These are phyloP conservation scores for Cornus florida DNA, from an alignment of 148 eudicot genomes.

Conservation along the genomic window DNA sequence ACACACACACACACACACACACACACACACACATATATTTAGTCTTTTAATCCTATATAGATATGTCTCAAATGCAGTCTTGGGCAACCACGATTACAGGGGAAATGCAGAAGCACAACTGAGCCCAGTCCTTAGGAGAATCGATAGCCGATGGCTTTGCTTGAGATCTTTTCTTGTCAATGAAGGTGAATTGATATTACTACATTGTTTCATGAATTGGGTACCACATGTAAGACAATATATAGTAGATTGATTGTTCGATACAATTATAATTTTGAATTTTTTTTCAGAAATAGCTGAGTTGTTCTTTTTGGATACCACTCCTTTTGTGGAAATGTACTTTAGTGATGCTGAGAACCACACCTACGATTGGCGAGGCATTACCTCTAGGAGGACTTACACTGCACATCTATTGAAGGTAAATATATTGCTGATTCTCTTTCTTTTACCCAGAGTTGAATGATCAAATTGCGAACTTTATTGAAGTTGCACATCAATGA, in stretches of 20 bases:
- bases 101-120: constrained; percentile 18
- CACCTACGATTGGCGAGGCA: constrained; percentile 3
- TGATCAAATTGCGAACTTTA: no score
- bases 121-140: constrained; percentile 2
- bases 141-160: constrained; percentile 23
- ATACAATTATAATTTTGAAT: no score
- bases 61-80: constrained; percentile 7
- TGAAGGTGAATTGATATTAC: constrained; percentile 8
- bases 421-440: background rate
- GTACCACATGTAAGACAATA: no score
- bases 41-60: background rate
- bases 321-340: constrained; percentile 5
- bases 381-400: background rate
- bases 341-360: background rate
- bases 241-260: no score
- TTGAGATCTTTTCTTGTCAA: constrained; percentile 14
- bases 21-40: no score
- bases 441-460: no score
- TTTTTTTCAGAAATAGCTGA: background rate
- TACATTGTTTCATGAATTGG: background rate
- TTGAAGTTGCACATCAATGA: no score
- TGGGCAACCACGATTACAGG: constrained; percentile 25
- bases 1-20: no score
- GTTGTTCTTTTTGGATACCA: background rate
- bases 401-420: constrained; percentile 1